Conservation (phyloP, 1,284 basidiomycete genomes). For the Cerrena zonata region DNA sequence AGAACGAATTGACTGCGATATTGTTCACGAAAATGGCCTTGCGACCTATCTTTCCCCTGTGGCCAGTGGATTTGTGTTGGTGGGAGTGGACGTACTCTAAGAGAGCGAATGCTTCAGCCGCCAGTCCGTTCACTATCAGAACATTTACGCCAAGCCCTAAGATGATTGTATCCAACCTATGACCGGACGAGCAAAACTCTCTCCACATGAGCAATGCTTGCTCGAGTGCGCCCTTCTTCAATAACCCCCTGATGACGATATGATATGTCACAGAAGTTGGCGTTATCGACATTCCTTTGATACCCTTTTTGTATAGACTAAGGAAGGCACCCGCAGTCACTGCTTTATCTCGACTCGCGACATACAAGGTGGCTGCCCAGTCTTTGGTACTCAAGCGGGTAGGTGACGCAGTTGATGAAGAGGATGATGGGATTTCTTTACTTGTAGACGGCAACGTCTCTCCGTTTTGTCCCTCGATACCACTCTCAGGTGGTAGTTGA, state of each 20-base stretch:
- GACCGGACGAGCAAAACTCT: constrained; percentile 30
- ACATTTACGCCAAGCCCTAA: constrained; percentile 48
- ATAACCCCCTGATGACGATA: constrained; percentile 48
- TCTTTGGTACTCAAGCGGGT: constrained; percentile 18
- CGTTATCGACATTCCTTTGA: constrained; percentile 8
- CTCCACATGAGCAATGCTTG: constrained; percentile 44
- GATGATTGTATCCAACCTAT: constrained; percentile 41
- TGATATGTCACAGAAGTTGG: constrained; percentile 40
- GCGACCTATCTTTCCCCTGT: not conserved
- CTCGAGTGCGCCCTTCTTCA: constrained; percentile 33
- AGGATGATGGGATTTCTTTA: not conserved
- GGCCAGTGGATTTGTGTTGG: not conserved
- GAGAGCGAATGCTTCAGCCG: constrained; percentile 44
- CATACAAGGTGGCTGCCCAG: constrained; percentile 30
- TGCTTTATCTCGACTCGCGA: constrained; percentile 26
- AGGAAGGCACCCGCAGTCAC: constrained; percentile 32
- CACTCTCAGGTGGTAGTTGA: not conserved
- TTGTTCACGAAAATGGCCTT: constrained; percentile 17
- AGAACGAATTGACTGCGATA: constrained; percentile 47
- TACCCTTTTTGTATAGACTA: constrained; percentile 13
- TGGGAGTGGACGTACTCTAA: constrained; percentile 38
- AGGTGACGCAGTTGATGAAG: not conserved
- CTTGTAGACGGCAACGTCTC: not conserved
- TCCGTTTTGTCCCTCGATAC: not conserved
- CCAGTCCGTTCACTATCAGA: constrained; percentile 38